Conservation (phyloP, 352 stramenopile species). For the Phytophthora sp. region DNA sequence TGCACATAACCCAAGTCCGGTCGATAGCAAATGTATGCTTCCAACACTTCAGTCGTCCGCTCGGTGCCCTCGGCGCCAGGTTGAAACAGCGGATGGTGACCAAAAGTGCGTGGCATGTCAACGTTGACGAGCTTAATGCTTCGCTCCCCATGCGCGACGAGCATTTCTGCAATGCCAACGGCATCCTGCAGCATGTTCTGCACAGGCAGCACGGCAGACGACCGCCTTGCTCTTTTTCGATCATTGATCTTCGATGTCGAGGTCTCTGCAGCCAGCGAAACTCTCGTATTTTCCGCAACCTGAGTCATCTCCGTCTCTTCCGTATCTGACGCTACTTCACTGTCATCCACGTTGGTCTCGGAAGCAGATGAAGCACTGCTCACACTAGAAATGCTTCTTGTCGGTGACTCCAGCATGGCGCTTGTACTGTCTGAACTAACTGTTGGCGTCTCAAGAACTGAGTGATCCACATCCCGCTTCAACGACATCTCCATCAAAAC, state of each 20-base stretch:
- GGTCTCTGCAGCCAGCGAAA: neutral
- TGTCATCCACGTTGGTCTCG: conserved; percentile 23
- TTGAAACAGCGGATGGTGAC: conserved; percentile 82
- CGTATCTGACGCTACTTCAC: conserved; percentile 10
- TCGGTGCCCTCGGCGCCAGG: conserved; percentile 70
- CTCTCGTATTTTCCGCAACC: neutral
- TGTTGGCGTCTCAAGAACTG: conserved; percentile 25
- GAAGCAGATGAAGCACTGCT: conserved; percentile 44
- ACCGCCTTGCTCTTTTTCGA: conserved; percentile 31
- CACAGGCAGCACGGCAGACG: conserved; percentile 39
- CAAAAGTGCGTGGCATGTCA: conserved; percentile 88
- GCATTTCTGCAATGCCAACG: conserved; percentile 79
- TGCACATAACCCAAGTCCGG: conserved; percentile 88
- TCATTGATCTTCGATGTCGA: conserved; percentile 15
- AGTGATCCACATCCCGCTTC: conserved; percentile 62
- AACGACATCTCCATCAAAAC: conserved; percentile 80
- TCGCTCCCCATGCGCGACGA: conserved; percentile 79
- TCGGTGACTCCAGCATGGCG: conserved; percentile 33
- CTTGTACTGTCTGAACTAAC: conserved; percentile 29
- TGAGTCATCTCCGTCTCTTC: conserved; percentile 10
- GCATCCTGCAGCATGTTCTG: conserved; percentile 71
- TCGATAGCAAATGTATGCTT: conserved; percentile 88
- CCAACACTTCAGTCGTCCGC: conserved; percentile 80
- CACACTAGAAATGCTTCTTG: conserved; percentile 34
- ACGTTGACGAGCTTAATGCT: conserved; percentile 86